These are phyloP conservation scores for Diophrys sp. DNA, from an alignment of 73 alveolate genomes.

Conservation along the genomic window DNA sequence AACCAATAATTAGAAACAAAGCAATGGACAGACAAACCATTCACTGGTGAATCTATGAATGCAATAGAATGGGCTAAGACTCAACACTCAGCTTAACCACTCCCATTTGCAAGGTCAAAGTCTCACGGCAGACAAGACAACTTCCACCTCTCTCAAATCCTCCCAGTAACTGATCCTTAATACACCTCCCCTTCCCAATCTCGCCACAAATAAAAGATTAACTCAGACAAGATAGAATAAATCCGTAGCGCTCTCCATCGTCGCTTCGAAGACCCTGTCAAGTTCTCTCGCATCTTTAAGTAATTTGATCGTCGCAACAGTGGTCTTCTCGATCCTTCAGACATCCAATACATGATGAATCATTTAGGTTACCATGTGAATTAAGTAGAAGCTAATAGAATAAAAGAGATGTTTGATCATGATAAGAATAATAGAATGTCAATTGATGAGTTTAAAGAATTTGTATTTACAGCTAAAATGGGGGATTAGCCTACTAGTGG, in stretches of 20 bases:
- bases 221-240: constrained; percentile 81
- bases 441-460: constrained; percentile 85
- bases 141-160: no score
- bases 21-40: constrained; percentile 50
- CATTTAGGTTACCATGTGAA: constrained; percentile 87
- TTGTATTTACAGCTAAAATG: no score
- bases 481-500: constrained; percentile 60
- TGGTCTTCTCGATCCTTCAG: constrained; percentile 71
- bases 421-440: constrained; percentile 70
- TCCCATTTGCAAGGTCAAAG: background rate
- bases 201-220: constrained; percentile 57
- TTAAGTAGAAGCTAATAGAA: constrained; percentile 84
- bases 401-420: constrained; percentile 83
- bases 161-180: no score
- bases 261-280: constrained; percentile 83
- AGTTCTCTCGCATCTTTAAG: constrained; percentile 78
- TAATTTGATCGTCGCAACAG: constrained; percentile 82
- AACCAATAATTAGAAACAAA: constrained; percentile 29
- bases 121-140: background rate
- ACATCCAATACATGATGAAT: constrained; percentile 81
- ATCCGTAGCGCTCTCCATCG: constrained; percentile 86
- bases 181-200: background rate
- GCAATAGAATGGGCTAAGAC: background rate
- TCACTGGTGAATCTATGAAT: constrained; percentile 38
- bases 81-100: background rate